These are phyloP conservation scores for Yamadazyma triangularis DNA, from an alignment of 1,139 yeast species.

Conservation along the genomic window DNA sequence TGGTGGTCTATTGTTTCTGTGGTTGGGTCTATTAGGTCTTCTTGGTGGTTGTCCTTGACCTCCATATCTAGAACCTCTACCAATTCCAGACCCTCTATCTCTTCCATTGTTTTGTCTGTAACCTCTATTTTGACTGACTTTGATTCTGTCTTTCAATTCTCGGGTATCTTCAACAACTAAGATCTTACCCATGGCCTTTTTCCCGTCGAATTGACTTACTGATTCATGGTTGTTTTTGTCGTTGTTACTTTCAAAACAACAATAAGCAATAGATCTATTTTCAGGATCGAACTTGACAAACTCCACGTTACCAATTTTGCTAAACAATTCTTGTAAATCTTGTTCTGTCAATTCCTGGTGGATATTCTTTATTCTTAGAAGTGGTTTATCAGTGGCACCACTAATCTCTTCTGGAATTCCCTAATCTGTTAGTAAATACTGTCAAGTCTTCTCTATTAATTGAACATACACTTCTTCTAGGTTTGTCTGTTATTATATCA, in stretches of 20 bases:
- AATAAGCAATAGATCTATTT: conserved; percentile 55
- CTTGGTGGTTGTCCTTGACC: background rate
- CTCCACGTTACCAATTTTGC: conserved; percentile 50
- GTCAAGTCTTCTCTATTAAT: too few species aligned
- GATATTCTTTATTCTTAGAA: conserved; percentile 53
- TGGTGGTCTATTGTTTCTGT: conserved; percentile 16
- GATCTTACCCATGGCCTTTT: conserved; percentile 65
- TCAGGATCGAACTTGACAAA: conserved; percentile 51
- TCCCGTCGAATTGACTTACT: conserved; percentile 51
- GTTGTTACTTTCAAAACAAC: conserved; percentile 43
- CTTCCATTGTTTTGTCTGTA: conserved; percentile 2
- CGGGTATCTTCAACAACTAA: conserved; percentile 56
- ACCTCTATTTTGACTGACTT: conserved; percentile 3
- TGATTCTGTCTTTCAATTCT: conserved; percentile 50
- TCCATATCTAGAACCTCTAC: background rate
- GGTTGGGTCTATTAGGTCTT: conserved; percentile 15
- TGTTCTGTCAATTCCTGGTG: conserved; percentile 62
- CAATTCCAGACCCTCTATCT: background rate
- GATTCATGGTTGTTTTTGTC: conserved; percentile 44
- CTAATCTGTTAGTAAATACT: background rate
- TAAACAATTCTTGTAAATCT: conserved; percentile 54
- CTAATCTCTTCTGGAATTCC: conserved; percentile 7
- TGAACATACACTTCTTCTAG: background rate
- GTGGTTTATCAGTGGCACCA: conserved; percentile 18
- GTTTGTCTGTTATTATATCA: conserved; percentile 1